Conservation (phyloP, 2,329 filamentous ascomycete species). For the Xylogone sp. region DNA sequence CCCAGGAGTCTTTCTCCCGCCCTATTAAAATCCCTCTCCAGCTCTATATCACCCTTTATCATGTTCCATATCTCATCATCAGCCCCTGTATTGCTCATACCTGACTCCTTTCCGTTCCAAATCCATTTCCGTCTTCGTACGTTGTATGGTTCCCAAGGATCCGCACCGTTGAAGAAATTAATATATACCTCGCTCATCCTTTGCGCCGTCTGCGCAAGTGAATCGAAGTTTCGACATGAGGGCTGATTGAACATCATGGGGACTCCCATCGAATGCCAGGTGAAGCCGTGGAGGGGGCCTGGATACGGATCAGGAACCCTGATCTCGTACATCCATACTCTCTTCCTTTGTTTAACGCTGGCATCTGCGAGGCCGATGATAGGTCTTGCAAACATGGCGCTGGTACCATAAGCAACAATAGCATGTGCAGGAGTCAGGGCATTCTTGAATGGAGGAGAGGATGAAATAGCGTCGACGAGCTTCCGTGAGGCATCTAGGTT, state of each 20-base stretch:
- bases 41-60: background rate
- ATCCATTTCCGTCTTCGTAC: background rate
- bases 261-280: background rate
- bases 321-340: background rate
- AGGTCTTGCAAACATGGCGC: background rate
- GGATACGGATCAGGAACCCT: background rate
- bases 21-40: background rate
- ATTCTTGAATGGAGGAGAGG: background rate
- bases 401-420: background rate
- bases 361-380: background rate
- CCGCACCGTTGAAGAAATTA: background rate
- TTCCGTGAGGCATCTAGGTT: background rate
- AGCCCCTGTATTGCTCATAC: background rate
- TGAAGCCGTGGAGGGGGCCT: background rate
- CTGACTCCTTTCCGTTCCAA: background rate
- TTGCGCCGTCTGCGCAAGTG: background rate
- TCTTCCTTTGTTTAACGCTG: background rate
- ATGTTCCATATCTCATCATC: background rate
- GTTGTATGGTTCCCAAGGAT: background rate
- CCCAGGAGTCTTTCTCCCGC: background rate
- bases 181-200: background rate
- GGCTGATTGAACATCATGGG: background rate
- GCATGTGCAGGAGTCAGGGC: background rate
- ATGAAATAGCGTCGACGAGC: background rate
- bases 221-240: background rate